Percentiles rank a stretch among this genome's conserved stretches.
phyloP scores from a whole-genome alignment of 768 basidiomycete species.

The Chiua virens region DNA sequence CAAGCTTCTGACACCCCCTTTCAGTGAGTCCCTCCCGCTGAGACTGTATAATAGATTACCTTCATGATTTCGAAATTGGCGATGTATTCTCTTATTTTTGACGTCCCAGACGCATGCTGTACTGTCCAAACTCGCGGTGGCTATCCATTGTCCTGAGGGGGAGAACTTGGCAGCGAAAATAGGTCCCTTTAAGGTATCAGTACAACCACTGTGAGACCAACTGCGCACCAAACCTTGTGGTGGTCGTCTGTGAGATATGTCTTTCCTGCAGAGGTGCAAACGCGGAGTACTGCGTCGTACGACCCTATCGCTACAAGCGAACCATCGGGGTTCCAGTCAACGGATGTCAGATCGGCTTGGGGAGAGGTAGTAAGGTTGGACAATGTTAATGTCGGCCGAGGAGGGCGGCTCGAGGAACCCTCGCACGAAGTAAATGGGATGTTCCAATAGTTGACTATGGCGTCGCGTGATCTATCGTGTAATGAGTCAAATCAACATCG shows the following conservation, averaged over 20 bases:
- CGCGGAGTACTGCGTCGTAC: conserved; percentile 69
- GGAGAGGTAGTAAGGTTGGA: conserved; percentile 47
- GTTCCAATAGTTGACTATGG: conserved; percentile 72
- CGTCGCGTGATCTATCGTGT: conserved; percentile 66
- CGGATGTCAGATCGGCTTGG: conserved; percentile 66
- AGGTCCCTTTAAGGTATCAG: conserved; percentile 56
- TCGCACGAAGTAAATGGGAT: conserved; percentile 43
- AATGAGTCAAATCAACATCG: conserved; percentile 3
- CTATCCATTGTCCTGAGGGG: conserved; percentile 65
- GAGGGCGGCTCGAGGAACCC: conserved; percentile 10
- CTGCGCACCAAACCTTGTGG: conserved; percentile 54
- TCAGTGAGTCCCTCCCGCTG: conserved; percentile 1
- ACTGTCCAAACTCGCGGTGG: conserved; percentile 76
- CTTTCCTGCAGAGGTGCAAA: conserved; percentile 62
- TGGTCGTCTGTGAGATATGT: conserved; percentile 60
- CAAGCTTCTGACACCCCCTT: conserved; percentile 48
- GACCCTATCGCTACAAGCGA: conserved; percentile 75
- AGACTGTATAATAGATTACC: conserved; percentile 40
- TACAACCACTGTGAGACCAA: conserved; percentile 1
- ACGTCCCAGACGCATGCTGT: conserved; percentile 82
- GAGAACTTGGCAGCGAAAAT: conserved; percentile 82
- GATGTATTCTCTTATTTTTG: conserved; percentile 54
- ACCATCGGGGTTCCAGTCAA: conserved; percentile 79
- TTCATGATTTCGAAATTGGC: conserved; percentile 64
- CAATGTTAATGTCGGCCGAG: conserved; percentile 42